Conservation (phyloP, 345 rosid genomes). For the Adansonia digitata region DNA sequence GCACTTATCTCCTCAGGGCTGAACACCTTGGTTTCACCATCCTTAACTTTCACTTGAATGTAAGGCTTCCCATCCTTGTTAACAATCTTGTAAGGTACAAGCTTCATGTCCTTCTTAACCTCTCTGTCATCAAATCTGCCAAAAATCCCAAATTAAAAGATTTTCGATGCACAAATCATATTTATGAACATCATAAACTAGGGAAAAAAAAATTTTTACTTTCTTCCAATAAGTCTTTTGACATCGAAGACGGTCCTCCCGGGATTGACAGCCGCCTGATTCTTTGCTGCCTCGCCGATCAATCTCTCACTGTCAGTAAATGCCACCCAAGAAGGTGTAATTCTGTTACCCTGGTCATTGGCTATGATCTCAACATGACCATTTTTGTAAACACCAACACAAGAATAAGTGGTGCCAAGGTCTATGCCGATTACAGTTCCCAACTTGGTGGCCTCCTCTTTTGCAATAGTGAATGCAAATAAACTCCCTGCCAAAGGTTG, state of each 20-base stretch:
- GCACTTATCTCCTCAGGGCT: neutral
- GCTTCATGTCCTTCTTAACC: neutral
- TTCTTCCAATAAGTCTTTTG: neutral
- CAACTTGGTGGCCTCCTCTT: neutral
- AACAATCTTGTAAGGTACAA: too few species aligned
- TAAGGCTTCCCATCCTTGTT: neutral
- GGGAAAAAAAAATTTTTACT: neutral
- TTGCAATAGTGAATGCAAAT: neutral
- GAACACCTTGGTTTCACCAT: neutral
- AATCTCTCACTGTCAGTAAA: neutral
- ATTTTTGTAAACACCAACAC: neutral
- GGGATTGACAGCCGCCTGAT: neutral
- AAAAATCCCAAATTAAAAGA: too few species aligned
- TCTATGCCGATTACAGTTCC: neutral
- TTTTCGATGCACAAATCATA: neutral
- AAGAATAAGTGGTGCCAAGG: neutral
- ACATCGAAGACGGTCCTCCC: neutral
- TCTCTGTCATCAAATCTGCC: neutral
- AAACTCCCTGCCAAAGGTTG: neutral
- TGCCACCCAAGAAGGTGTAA: neutral
- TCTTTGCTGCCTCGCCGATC: neutral
- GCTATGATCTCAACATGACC: neutral
- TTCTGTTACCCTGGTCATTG: neutral
- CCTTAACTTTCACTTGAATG: neutral
- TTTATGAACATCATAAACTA: neutral